Percentiles rank a stretch among this genome's conserved stretches.
Conservation (phyloP, 306 rosid genomes). For the Carpinus viminea region DNA sequence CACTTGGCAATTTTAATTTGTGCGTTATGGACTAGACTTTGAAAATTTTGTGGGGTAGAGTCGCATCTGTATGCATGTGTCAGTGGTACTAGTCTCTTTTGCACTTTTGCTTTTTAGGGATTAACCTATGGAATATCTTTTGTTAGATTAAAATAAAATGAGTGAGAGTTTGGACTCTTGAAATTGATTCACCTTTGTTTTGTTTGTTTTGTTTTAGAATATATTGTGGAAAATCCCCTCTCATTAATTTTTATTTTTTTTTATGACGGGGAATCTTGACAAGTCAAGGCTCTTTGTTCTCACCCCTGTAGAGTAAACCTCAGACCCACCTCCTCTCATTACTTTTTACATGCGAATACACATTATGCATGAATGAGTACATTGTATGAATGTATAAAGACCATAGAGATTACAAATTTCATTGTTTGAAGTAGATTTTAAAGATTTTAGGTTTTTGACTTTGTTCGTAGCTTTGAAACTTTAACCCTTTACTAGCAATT, state of each 20-base stretch:
- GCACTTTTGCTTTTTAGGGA: conserved; percentile 10
- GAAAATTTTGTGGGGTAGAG: background rate
- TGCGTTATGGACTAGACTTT: background rate
- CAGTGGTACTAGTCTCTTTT: conserved; percentile 5
- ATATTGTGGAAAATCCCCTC: background rate
- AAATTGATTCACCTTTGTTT: background rate
- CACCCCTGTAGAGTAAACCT: too few species aligned
- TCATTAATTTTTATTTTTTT: background rate
- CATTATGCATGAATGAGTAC: background rate
- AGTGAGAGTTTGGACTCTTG: too few species aligned
- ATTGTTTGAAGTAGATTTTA: background rate
- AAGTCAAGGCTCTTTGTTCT: too few species aligned
- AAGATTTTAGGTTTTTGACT: background rate
- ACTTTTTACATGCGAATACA: background rate
- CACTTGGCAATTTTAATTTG: background rate
- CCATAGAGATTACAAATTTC: background rate
- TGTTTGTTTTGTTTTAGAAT: background rate
- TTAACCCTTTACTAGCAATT: background rate
- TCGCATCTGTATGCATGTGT: conserved; percentile 5
- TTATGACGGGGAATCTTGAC: too few species aligned
- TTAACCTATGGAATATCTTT: background rate
- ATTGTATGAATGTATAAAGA: background rate
- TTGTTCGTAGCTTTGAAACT: background rate
- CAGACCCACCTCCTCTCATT: background rate
- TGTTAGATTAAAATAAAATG: background rate